A percentile compares a stretch with the other conserved stretches of the same genome.
Conservation (phyloP, 2,329 filamentous ascomycete genomes). For the Phyllosticta paracitricarpa region DNA sequence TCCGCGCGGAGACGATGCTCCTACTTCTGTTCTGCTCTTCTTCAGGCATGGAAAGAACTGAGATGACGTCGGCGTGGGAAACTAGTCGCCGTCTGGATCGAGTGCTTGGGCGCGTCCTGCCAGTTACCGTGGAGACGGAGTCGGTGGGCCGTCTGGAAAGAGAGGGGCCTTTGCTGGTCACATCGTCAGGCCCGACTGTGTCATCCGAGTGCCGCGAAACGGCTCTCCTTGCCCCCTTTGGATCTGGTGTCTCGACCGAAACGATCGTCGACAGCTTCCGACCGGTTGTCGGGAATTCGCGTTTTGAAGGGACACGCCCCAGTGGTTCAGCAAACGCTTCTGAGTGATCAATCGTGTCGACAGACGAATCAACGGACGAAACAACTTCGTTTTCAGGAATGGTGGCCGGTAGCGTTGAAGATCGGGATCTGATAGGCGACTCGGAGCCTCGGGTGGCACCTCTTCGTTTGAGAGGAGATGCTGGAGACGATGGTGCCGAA, state of each 20-base stretch:
- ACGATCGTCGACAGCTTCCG: constrained; percentile 49
- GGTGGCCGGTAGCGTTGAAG: constrained; percentile 19
- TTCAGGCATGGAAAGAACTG: constrained; percentile 68
- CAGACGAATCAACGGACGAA: constrained; percentile 26
- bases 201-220: constrained; percentile 4
- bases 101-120: constrained; percentile 36
- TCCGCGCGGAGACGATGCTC: constrained; percentile 63
- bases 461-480: constrained; percentile 26
- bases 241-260: constrained; percentile 44
- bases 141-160: not conserved
- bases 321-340: constrained; percentile 17
- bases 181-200: constrained; percentile 12
- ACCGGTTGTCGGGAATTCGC: constrained; percentile 44
- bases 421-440: constrained; percentile 31
- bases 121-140: constrained; percentile 3
- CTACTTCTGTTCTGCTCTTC: constrained; percentile 39
- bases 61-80: constrained; percentile 88
- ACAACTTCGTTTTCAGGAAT: constrained; percentile 18
- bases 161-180: not conserved
- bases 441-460: constrained; percentile 27
- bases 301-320: constrained; percentile 21
- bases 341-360: constrained; percentile 23
- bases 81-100: constrained; percentile 58
- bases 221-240: constrained; percentile 14
- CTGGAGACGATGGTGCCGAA: constrained; percentile 6